Evolutionary conservation across 2,329 filamentous ascomycete genomes (phyloP), one percentile per base, ranked within the genome.

Genomic region (Teratosphaeria pseudoeucalypti): DNA sequence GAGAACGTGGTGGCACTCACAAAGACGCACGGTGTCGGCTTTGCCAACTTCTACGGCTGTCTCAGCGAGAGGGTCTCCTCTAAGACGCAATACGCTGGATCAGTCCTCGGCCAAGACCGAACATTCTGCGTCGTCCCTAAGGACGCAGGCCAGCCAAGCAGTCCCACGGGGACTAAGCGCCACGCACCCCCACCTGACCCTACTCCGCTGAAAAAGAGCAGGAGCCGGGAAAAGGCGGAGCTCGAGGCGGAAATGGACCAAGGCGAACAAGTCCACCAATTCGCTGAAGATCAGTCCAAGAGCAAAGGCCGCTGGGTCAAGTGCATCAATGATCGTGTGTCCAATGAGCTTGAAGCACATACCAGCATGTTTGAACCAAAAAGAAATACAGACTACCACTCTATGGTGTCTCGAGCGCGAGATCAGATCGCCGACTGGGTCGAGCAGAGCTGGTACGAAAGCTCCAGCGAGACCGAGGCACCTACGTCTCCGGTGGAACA

Each of bases 71-170:
- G 83, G 14, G 76, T 68, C 66, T 76, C 63, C 67, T 76, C 57
- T 68, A 80, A 68, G 78, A 82, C 74, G 67, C 80, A 75, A 60
- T 77, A 73, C 70, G 74, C 72, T 71, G 86, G 73, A 7, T 82
- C 58, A 77, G 81, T 89, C 39, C 73, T 88, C 19, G 86, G 86
- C 1, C 83, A 81, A 56, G 81, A 92, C 63, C 81, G 94, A 66
- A 97, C 92, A 0, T 99, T 97, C 72, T 96, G 92, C 76, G 89
- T 90, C 60, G 72, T 95, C 58, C 90, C 91, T 1, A 80, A 81
- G 64, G 81, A 79, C 59, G 55, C 43, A 7, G 34, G 54, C 3
- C 57, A 60, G 9, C 52, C 54, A 2, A 57, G 62, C 26, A 65
- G 64, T 57, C 64, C 67, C 2, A 62, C 64, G 9, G 67, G 66